Percentiles rank a stretch among this genome's conserved stretches.
These are phyloP conservation scores for Phytophthora pistaciae DNA, from an alignment of 352 stramenopile species.

Conservation along the genomic window DNA sequence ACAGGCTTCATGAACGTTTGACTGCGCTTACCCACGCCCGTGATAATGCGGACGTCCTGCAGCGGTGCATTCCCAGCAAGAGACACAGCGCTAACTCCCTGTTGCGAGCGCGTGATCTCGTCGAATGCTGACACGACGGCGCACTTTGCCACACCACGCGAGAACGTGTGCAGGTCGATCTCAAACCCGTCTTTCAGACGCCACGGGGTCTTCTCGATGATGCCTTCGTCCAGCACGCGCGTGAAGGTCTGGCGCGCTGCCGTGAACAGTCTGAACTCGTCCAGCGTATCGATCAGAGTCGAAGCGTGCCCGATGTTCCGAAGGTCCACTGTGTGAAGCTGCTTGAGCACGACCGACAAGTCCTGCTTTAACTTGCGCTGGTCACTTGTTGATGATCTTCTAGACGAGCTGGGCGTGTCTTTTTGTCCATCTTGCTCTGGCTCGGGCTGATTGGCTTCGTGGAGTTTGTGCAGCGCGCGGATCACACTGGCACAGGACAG, in stretches of 20 bases:
- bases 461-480: constrained; percentile 53
- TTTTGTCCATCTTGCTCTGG: not conserved
- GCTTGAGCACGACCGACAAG: constrained; percentile 57
- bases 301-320: constrained; percentile 56
- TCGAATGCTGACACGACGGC: constrained; percentile 73
- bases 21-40: constrained; percentile 71
- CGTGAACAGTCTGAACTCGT: constrained; percentile 59
- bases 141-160: constrained; percentile 68
- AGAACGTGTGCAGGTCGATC: constrained; percentile 81
- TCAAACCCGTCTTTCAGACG: constrained; percentile 65
- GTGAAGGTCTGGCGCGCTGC: constrained; percentile 58
- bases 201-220: constrained; percentile 58
- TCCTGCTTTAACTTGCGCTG: constrained; percentile 47
- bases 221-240: constrained; percentile 52
- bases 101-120: constrained; percentile 42
- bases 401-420: not conserved
- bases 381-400: constrained; percentile 11
- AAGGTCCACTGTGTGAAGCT: constrained; percentile 48
- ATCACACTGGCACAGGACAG: constrained; percentile 60
- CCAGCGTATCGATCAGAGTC: constrained; percentile 67
- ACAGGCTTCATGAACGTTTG: constrained; percentile 69
- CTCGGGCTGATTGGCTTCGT: constrained; percentile 16
- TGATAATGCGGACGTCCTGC: constrained; percentile 77
- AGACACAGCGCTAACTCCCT: constrained; percentile 40
- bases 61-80: constrained; percentile 26